Conservation (phyloP, 2,329 filamentous ascomycete species). For the Herpotrichia juniperi region DNA sequence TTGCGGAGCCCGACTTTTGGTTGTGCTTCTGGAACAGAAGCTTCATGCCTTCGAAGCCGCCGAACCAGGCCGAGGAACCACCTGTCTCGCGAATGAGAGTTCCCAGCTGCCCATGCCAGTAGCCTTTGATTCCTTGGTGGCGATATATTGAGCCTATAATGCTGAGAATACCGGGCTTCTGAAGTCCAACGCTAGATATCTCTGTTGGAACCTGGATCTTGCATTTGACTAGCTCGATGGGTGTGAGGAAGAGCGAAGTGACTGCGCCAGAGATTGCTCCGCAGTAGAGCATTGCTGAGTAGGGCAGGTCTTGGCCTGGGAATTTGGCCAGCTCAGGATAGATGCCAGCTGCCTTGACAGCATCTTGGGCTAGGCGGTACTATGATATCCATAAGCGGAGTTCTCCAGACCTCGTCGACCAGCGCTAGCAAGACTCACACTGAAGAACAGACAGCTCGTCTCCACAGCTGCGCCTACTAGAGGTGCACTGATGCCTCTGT, state of each 20-base stretch:
- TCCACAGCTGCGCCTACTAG: conserved; percentile 90
- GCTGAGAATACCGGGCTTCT: conserved; percentile 67
- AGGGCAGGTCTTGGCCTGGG: conserved; percentile 65
- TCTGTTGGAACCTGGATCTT: conserved; percentile 83
- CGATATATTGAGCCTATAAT: conserved; percentile 82
- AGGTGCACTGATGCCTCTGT: conserved; percentile 91
- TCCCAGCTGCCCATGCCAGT: conserved; percentile 94
- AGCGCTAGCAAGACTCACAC: conserved; percentile 51
- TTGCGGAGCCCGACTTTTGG: conserved; percentile 39
- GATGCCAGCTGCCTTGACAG: conserved; percentile 67
- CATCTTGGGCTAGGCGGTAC: conserved; percentile 58
- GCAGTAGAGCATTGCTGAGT: conserved; percentile 77
- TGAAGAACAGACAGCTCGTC: conserved; percentile 91
- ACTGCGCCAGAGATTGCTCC: conserved; percentile 88
- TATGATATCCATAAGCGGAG: conserved; percentile 32
- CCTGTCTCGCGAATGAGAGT: conserved; percentile 94
- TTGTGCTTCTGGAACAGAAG: conserved; percentile 67
- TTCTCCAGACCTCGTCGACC: not conserved
- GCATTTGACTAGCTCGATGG: conserved; percentile 97
- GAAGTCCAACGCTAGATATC: conserved; percentile 42
- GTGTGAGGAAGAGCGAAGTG: conserved; percentile 89
- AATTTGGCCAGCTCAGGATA: conserved; percentile 53
- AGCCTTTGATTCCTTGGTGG: conserved; percentile 81
- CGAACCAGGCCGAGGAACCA: conserved; percentile 92
- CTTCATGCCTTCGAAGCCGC: conserved; percentile 62